Conservation (phyloP, 257 asterid species). For the Gynochthodes officinalis region DNA sequence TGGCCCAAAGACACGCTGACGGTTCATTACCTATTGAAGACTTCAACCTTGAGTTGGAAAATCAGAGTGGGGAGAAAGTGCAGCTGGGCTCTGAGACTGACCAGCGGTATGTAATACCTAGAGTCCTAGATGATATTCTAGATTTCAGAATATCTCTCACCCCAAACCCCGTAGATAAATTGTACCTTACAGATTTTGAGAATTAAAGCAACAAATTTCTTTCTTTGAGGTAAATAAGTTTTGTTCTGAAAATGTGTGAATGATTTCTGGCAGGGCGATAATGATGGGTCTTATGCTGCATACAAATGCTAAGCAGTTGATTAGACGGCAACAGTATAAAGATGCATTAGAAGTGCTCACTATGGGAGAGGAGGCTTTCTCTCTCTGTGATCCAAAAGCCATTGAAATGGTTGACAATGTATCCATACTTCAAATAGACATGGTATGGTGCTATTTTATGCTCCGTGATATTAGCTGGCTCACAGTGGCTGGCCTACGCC, state of each 20-base stretch:
- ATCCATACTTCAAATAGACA: constrained; percentile 85
- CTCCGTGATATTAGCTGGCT: constrained; percentile 91
- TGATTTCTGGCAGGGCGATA: constrained; percentile 57
- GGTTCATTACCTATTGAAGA: constrained; percentile 90
- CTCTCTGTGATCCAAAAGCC: constrained; percentile 70
- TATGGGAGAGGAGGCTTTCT: constrained; percentile 98
- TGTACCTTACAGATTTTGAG: background rate
- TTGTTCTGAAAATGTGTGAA: background rate
- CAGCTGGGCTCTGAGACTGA: constrained; percentile 90
- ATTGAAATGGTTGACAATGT: constrained; percentile 95
- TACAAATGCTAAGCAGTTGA: constrained; percentile 70
- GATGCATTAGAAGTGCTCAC: constrained; percentile 91
- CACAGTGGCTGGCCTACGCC: constrained; percentile 81
- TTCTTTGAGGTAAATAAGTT: background rate
- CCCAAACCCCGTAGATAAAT: background rate
- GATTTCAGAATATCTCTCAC: background rate
- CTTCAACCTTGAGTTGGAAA: constrained; percentile 90
- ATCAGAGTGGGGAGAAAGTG: constrained; percentile 86
- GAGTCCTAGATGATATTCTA: background rate
- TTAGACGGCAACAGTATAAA: constrained; percentile 54
- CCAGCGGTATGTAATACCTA: constrained; percentile 47
- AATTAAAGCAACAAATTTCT: background rate
- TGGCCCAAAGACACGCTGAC: constrained; percentile 75
- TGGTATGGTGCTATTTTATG: constrained; percentile 98
- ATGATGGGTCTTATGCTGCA: constrained; percentile 99